phyloP scores from a whole-genome alignment of 331 rosid genomes.

The Malus hybrid region DNA sequence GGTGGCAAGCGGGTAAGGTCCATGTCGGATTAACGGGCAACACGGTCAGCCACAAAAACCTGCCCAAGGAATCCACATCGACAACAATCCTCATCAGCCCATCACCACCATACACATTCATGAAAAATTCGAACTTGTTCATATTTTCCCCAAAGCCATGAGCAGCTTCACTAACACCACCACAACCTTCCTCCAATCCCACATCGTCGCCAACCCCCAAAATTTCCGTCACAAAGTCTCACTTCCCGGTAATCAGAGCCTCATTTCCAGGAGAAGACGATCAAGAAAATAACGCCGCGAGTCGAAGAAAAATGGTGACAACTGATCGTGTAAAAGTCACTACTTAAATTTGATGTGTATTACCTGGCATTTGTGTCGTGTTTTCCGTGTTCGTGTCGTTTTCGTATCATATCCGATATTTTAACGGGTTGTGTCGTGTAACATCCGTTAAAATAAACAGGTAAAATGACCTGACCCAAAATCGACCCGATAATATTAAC shows the following conservation, averaged over 20 bases:
- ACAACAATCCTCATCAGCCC: constrained; percentile 1
- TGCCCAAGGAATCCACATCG: constrained; percentile 25
- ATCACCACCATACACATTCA: neutral
- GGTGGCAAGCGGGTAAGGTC: constrained; percentile 26
- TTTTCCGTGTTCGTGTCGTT: too few species aligned
- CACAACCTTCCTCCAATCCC: constrained; percentile 43
- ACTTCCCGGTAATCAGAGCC: constrained; percentile 7
- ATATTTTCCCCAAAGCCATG: constrained; percentile 38
- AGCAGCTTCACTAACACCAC: constrained; percentile 51
- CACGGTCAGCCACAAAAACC: constrained; percentile 21
- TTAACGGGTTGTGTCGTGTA: too few species aligned
- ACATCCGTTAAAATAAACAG: too few species aligned
- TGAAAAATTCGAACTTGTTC: neutral
- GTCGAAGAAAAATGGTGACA: constrained; percentile 41
- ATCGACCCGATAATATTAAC: too few species aligned
- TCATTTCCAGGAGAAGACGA: constrained; percentile 14
- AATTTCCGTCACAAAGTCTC: neutral
- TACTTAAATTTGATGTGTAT: too few species aligned
- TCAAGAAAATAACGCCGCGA: constrained; percentile 16
- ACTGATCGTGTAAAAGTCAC: neutral
- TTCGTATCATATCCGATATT: too few species aligned
- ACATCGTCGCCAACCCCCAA: constrained; percentile 29
- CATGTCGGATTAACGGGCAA: constrained; percentile 10
- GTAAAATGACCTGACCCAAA: too few species aligned
- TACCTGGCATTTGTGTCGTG: too few species aligned